Evolutionary conservation across 306 rosid species (phyloP), one percentile per base, ranked within the genome.

Genomic region (Elaeagnus macrophylla): DNA sequence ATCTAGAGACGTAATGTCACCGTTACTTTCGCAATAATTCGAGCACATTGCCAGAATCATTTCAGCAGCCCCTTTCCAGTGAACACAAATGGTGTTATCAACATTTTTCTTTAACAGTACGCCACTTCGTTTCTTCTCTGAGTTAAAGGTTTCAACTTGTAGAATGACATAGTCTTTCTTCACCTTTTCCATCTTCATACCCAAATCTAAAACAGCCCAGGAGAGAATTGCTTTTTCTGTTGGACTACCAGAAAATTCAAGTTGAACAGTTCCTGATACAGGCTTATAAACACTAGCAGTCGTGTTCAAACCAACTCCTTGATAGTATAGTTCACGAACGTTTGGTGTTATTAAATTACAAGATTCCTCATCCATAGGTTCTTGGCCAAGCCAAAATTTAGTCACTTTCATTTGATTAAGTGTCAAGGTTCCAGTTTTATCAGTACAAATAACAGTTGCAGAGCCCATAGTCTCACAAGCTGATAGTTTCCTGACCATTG

Each of bases 401-500:
- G 83, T 85, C 9, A 82, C 93, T 76, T 77, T 75, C 95, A 85
- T 89, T 54, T 89, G 59, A 58, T 89, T 89, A 59, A 85, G 49
- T 42, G 95, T 85, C 64, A 89, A 62, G 39, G 95, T 89, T 8
- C 97, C 97, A 0, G 95, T 89, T 72, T 85, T 89, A 65, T 85
- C 97, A 0, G 93, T 85, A 71, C 95, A 82, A 48, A 85, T 89
- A n/a, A 85, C 79, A 8, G 97, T 89, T 62, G 97, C 93, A 0
- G 97, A 82, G 16, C 97, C 97, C 97, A 89, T 89, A 1, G 97
- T 85, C 69, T 89, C 95, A 20, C 95, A 89, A 45, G 95, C 97
- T 1, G 94, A 81, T 48, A 89, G 83, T 39, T 80, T 83, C 67
- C 97, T 85, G 57, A 89, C 97, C 97, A 89, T 85, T 50, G 97